Conservation (phyloP, 345 rosid genomes). For the Citrus trifoliata region DNA sequence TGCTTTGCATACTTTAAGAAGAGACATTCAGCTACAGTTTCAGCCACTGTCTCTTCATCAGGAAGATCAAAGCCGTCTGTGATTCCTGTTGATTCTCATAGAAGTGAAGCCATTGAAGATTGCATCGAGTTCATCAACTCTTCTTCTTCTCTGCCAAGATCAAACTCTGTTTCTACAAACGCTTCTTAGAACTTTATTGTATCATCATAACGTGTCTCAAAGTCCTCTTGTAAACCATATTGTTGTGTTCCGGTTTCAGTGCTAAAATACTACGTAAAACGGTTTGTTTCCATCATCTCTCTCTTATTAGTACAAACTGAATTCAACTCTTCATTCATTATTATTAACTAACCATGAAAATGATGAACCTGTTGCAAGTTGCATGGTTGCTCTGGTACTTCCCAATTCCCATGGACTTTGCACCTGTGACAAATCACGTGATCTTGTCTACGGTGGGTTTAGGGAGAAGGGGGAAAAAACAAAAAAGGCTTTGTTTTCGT, state of each 20-base stretch:
- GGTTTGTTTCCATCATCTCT: not conserved
- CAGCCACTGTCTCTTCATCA: slow-evolving; percentile 38
- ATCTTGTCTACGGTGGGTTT: not conserved
- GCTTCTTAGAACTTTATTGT: slow-evolving; percentile 11
- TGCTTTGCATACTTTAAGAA: slow-evolving; percentile 33
- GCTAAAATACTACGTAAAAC: not conserved
- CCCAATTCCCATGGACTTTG: not conserved
- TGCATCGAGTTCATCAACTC: slow-evolving; percentile 84
- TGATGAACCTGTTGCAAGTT: not conserved
- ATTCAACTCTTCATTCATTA: not conserved
- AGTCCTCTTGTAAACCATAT: not conserved
- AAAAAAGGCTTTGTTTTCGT: not conserved
- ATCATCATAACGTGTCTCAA: not conserved
- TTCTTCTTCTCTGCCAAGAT: slow-evolving; percentile 49
- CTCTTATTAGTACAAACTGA: not conserved
- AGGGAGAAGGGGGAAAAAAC: no score
- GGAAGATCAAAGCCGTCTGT: slow-evolving; percentile 36
- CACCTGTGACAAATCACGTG: not conserved
- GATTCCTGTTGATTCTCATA: slow-evolving; percentile 48
- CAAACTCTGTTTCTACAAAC: slow-evolving; percentile 34
- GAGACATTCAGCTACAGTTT: slow-evolving; percentile 32
- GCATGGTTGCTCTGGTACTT: not conserved
- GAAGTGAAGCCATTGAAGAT: slow-evolving; percentile 69
- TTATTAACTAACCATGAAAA: not conserved
- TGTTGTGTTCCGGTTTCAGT: not conserved